Evolutionary conservation across 768 basidiomycete genomes (phyloP).

Genomic region (Suillus paluster): DNA sequence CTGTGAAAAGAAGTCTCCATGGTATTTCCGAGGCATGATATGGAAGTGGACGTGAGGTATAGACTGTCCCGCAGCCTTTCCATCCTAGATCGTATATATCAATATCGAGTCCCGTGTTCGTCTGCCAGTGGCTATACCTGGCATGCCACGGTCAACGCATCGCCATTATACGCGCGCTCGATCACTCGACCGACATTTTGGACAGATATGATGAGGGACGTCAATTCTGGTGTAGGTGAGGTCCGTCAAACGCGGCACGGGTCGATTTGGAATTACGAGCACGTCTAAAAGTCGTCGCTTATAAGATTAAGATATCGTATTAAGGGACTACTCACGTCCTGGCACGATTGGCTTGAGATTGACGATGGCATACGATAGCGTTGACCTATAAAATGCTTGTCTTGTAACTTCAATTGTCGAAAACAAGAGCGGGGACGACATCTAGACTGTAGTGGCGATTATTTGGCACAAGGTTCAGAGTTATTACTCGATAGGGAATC

Average conservation of each 20-base stretch:
- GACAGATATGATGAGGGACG: slow-evolving; percentile 80
- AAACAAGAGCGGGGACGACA: slow-evolving; percentile 55
- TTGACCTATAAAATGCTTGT: slow-evolving; percentile 73
- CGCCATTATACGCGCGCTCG: slow-evolving; percentile 80
- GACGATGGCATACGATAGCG: slow-evolving; percentile 83
- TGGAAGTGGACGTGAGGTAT: slow-evolving; percentile 92
- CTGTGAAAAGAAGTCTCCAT: slow-evolving; percentile 66
- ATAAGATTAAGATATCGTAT: not conserved
- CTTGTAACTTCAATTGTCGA: slow-evolving; percentile 80
- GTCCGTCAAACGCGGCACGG: slow-evolving; percentile 60
- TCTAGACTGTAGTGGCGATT: not conserved
- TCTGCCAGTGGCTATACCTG: slow-evolving; percentile 57
- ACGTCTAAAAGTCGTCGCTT: slow-evolving; percentile 46
- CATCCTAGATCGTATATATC: slow-evolving; percentile 62
- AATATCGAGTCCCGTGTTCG: not conserved
- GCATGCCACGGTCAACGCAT: slow-evolving; percentile 85
- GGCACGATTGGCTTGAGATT: slow-evolving; percentile 95
- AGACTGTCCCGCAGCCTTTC: slow-evolving; percentile 80
- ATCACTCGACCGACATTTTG: slow-evolving; percentile 80
- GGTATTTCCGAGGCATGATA: slow-evolving; percentile 78
- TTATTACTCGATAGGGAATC: slow-evolving; percentile 8
- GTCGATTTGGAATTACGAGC: slow-evolving; percentile 60
- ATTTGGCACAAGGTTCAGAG: not conserved
- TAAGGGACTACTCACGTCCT: slow-evolving; percentile 68
- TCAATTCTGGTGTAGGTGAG: slow-evolving; percentile 67